Base-by-base conservation (phyloP, 495 filamentous ascomycete genomes). In the Penicillium lividum region DNA sequence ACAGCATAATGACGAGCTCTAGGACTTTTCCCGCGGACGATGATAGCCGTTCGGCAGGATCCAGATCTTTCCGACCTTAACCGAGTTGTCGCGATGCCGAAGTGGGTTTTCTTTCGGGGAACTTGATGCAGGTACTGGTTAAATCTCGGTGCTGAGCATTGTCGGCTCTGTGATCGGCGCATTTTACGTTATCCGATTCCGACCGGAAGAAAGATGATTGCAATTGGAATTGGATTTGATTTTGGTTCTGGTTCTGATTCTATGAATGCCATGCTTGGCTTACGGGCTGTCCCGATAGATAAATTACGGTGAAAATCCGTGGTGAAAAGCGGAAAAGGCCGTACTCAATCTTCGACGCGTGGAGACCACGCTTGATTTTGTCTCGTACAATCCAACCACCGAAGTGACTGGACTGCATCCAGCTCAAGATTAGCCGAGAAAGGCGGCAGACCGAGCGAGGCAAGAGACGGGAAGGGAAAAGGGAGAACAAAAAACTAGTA, bases 361-460 rank as follows among this genome's bases (percentile, higher is more conserved):
- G 45, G 49, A 51, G 60, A 51, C 55, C 53, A 67, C 56, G 56
- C 72, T 75, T 64, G 36, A 60, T 83, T 73, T 83, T 60, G 80
- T 83, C 80, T 80, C 79, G 66, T 81, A 74, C 77, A 71, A 50
- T 8, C 53, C 48, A 53, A 42, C 61, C 65, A 46, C 43, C 16
- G 63, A 42, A 61, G 53, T 58, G 58, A 54, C 42, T 60, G 56
- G 54, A 59, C 54, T 70, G 79, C 67, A 83, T 83, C 80, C 80
- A 81, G 80, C 80, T 83, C 80, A 79, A 83, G 76, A 82, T 77
- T 74, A 75, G 66, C 69, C 73, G 71, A 81, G 64, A 51, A 63
- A 69, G 56, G 56, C 76, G 68, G 68, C 71, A 69, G 71, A 78
- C 70, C 78, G 80, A 83, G 80, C 80, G 75, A 82, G 80, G 80